These are phyloP conservation scores for Fragilaria crotonensis DNA, from an alignment of 108 stramenopile species.

Conservation along the genomic window DNA sequence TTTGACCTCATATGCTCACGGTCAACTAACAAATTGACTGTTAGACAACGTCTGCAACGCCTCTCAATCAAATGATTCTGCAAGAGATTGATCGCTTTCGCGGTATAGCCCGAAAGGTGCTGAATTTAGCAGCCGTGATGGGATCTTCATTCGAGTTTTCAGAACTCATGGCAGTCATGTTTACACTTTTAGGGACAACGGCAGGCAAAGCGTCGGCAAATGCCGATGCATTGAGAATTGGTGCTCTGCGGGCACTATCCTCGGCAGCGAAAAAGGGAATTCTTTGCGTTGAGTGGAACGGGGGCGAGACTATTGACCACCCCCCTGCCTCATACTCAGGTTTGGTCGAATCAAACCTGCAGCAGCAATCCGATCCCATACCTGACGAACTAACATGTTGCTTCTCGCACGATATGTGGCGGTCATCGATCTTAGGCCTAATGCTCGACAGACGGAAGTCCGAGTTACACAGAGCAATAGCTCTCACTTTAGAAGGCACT, in stretches of 20 bases:
- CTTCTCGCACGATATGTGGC: conserved; percentile 44
- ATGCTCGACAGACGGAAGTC: conserved; percentile 45
- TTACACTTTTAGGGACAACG: no score
- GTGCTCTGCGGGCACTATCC: neutral
- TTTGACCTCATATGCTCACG: no score
- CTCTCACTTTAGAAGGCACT: conserved; percentile 6
- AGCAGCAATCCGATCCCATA: neutral
- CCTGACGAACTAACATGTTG: neutral
- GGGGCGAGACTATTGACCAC: neutral
- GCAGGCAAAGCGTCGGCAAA: neutral
- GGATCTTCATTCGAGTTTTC: conserved; percentile 37
- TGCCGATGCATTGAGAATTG: neutral
- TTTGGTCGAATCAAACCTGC: neutral
- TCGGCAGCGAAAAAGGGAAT: neutral
- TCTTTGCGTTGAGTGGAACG: neutral
- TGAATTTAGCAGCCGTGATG: conserved; percentile 49
- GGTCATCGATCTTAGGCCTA: conserved; percentile 34
- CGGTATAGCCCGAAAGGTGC: conserved; percentile 27
- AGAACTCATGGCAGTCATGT: conserved; percentile 23
- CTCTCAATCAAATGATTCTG: conserved; percentile 31
- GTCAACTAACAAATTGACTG: no score
- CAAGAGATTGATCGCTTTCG: conserved; percentile 48
- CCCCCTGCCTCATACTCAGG: neutral
- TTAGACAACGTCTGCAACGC: no score
- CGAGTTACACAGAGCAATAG: conserved; percentile 48